Base-by-base conservation (phyloP, 352 stramenopile genomes). In the Pythium monospermum region DNA sequence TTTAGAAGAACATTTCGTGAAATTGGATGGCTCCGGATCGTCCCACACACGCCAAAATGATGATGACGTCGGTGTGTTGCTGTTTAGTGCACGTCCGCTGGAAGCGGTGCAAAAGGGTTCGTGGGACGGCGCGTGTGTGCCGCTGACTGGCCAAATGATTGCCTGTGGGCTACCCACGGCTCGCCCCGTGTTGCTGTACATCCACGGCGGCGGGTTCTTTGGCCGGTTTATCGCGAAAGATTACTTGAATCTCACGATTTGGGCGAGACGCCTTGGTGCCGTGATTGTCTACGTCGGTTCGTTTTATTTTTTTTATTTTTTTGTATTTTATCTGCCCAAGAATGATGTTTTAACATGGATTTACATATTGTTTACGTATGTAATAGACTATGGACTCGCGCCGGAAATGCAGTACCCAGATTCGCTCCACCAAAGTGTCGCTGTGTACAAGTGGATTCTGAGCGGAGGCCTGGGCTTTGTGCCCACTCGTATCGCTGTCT, bases 271-370 rank as follows among this genome's bases (percentile, higher is more conserved):
- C 10, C 66, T 93, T 11, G 78, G 83, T n/a, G 79, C 71, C 2
- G 79, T 93, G 10, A 89, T 96, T 35, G 81, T 95, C 46, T 95
- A 94, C 62, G 74, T 94, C 26, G 82, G 82, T 91, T 75, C 33
- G 71, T 64, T 18, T 26, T 0, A 50, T 55, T 6, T 27, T 36
- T 7, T 40, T 53, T 39, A 16, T 13, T 49, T 27, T 56, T 16
- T 26, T 63, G 12, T n/a, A n/a, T n/a, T n/a, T n/a, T n/a, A n/a
- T n/a, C n/a, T n/a, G n/a, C n/a, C n/a, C n/a, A n/a, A n/a, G n/a
- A n/a, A n/a, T n/a, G n/a, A n/a, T n/a, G n/a, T 50, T 23, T 33
- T 25, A 13, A 35, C 40, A 52, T 7, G 65, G 12, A 30, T 11
- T 30, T 8, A 43, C 30, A n/a, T 13, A 30, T 15, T 43, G 10